Evolutionary conservation across 148 eudicot genomes (phyloP).

Genomic region (Selenicereus undatus): DNA sequence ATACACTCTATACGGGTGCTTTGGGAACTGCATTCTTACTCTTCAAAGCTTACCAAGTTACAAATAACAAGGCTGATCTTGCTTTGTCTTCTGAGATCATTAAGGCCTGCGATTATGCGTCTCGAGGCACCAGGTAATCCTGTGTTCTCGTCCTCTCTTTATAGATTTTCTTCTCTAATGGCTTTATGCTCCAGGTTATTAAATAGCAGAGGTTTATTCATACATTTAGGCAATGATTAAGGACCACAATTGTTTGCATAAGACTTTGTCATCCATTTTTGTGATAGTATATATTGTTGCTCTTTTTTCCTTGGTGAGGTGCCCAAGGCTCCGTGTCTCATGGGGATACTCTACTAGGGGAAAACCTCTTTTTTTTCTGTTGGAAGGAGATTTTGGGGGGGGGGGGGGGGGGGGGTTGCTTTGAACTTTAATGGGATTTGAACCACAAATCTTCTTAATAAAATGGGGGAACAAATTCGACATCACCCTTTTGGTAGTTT

Average conservation of each 20-base stretch:
- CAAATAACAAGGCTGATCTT: constrained; percentile 49
- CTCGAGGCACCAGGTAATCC: constrained; percentile 48
- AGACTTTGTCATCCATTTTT: background rate
- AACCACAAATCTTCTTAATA: too few species aligned
- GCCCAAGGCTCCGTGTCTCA: too few species aligned
- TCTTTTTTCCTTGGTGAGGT: too few species aligned
- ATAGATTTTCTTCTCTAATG: background rate
- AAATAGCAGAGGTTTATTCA: background rate
- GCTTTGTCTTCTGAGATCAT: constrained; percentile 49
- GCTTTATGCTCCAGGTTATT: background rate
- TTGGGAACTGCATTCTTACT: constrained; percentile 78
- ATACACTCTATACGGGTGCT: constrained; percentile 72
- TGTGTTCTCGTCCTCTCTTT: background rate
- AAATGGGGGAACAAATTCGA: too few species aligned
- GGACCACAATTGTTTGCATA: background rate
- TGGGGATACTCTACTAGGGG: too few species aligned
- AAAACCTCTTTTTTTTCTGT: too few species aligned
- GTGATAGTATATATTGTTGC: too few species aligned
- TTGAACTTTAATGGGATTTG: too few species aligned
- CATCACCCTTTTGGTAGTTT: background rate
- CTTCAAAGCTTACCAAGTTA: constrained; percentile 68
- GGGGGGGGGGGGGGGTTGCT: too few species aligned
- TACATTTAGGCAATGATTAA: too few species aligned
- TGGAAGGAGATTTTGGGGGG: too few species aligned
- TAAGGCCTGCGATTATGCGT: constrained; percentile 63